Conservation (phyloP, 768 basidiomycete species). For the Lentinula raphanica region DNA sequence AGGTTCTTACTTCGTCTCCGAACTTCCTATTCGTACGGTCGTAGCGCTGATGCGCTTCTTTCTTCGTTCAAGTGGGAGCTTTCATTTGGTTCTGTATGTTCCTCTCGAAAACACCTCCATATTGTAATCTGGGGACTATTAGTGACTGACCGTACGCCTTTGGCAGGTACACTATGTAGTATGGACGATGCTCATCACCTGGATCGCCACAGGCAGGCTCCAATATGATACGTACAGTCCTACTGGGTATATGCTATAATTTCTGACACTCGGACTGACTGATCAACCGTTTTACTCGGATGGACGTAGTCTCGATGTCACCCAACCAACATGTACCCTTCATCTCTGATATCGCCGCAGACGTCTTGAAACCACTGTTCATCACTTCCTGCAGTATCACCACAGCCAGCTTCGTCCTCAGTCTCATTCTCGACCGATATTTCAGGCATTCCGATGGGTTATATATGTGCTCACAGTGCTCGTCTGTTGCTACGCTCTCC, state of each 20-base stretch:
- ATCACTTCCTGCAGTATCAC: constrained; percentile 62
- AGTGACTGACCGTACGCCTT: no score
- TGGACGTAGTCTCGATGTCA: constrained; percentile 45
- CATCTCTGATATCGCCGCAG: constrained; percentile 77
- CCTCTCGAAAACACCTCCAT: background rate
- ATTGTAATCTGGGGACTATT: background rate
- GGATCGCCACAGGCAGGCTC: constrained; percentile 62
- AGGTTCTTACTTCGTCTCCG: constrained; percentile 1
- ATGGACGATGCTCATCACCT: constrained; percentile 68
- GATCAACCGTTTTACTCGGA: no score
- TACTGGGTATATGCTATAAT: no score
- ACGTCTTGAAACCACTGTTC: constrained; percentile 70
- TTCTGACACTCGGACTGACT: no score
- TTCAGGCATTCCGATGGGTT: constrained; percentile 62
- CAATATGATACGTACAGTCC: constrained; percentile 33
- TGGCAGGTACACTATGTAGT: constrained; percentile 59
- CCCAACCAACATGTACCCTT: constrained; percentile 49
- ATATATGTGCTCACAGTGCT: no score
- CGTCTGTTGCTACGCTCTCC: constrained; percentile 40
- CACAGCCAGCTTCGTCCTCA: constrained; percentile 53
- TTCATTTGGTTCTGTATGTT: constrained; percentile 64
- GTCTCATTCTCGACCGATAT: constrained; percentile 56
- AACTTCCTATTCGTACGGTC: no score
- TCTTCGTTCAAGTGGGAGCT: constrained; percentile 35
- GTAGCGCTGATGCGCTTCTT: background rate